phyloP scores from a whole-genome alignment of 148 eudicot genomes.

The Nepenthes gracilis region DNA sequence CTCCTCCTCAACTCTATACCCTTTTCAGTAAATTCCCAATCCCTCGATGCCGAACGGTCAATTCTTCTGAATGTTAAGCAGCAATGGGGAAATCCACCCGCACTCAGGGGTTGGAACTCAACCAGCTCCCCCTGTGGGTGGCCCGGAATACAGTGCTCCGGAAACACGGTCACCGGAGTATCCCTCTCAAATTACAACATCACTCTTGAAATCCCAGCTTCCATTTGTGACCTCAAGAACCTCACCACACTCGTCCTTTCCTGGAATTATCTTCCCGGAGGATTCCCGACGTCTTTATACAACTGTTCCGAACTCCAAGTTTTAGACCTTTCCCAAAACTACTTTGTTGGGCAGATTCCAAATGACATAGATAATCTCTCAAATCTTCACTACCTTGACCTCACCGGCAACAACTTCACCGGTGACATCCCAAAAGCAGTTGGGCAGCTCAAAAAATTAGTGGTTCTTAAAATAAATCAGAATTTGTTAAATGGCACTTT shows the following conservation, averaged over 20 bases:
- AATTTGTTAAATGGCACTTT: constrained; percentile 48
- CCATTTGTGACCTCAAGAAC: constrained; percentile 47
- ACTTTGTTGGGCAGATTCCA: constrained; percentile 55
- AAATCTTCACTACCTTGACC: constrained; percentile 25
- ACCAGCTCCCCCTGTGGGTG: constrained; percentile 49
- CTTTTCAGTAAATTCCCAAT: constrained; percentile 49
- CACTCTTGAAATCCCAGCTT: constrained; percentile 22
- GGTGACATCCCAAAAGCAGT: constrained; percentile 54
- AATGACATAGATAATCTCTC: constrained; percentile 36
- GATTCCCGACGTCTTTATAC: constrained; percentile 36
- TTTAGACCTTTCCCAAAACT: constrained; percentile 42
- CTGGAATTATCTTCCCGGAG: constrained; percentile 28
- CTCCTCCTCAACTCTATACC: constrained; percentile 25
- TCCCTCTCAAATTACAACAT: constrained; percentile 10
- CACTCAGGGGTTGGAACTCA: constrained; percentile 38
- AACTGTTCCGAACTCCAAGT: constrained; percentile 36
- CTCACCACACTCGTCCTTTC: constrained; percentile 34
- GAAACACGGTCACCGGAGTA: constrained; percentile 26
- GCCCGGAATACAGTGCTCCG: constrained; percentile 43
- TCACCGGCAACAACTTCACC: constrained; percentile 52
- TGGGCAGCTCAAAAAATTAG: constrained; percentile 28
- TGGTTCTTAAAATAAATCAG: constrained; percentile 12
- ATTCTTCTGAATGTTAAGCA: constrained; percentile 41
- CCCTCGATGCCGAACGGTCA: constrained; percentile 22
- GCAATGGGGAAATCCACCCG: constrained; percentile 31